Evolutionary conservation across 345 rosid species (phyloP), one percentile per base, ranked within the genome.

Genomic region (Syzygium grande): DNA sequence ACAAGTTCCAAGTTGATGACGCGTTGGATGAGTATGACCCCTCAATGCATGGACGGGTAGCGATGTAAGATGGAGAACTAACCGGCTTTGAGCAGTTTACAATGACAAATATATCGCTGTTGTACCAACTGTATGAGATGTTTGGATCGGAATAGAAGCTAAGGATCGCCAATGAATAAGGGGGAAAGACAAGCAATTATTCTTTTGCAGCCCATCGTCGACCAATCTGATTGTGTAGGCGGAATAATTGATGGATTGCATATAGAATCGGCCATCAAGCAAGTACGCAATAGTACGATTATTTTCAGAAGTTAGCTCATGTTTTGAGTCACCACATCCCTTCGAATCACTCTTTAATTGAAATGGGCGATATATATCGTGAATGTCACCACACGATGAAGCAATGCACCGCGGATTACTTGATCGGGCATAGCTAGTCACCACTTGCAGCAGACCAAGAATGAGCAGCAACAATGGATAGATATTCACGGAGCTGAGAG

Each of bases 271-370:
- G 1, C 12, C 7, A 34, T 17, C 5, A 17, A 30, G 0, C 1
- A 30, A 1, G 22, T 68, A 17, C 13, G 10, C 2, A 2, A 68
- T 2, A 1, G 13, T 68, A 23, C 4, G 23, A 68, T 68, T 0
- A 30, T 65, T 17, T 65, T 65, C 41, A 65, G 22, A 65, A 15
- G 13, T 0, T 5, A 65, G 2, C 41, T 65, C 41, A 2, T 2
- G 7, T 0, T 16, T 0, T 0, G 0, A 0, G 0, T 30, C 1
- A 30, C 23, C 43, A 5, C 79, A 30, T 16, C 46, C 79, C 0
- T 19, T 0, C 0, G 0, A 0, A 2, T 65, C 79, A 30, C 43
- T 65, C 43, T 65, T 30, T 12, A 65, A 0, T 65, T 43, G 43
- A 9, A 65, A 65, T 0, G 22, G 22, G 0, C 29, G 0, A 1